A percentile compares a stretch with the other conserved stretches of the same genome.
Evolutionary conservation across 2,329 filamentous ascomycete species (phyloP).

Genomic region (Aspergillus arachidicola): DNA sequence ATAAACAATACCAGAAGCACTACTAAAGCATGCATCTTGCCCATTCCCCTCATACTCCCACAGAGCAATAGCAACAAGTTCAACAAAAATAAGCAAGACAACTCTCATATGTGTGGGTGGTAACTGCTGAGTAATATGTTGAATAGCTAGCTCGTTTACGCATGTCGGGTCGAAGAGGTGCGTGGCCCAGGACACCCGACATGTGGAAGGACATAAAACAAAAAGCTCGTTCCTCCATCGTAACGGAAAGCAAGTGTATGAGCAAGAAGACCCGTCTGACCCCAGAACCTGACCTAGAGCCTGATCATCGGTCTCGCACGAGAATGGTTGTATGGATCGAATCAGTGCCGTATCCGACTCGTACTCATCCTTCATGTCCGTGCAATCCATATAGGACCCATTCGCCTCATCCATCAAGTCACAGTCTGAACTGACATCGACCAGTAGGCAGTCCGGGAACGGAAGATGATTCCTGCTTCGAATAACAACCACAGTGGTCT

Average conservation of each 20-base stretch:
- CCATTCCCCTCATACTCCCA: background rate
- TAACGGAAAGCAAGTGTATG: constrained; percentile 9
- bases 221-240: constrained; percentile 9
- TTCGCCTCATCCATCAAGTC: constrained; percentile 22
- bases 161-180: background rate
- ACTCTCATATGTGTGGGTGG: background rate
- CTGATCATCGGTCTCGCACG: constrained; percentile 10
- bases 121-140: constrained; percentile 5
- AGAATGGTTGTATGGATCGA: constrained; percentile 13
- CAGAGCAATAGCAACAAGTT: constrained; percentile 5
- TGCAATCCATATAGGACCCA: constrained; percentile 19
- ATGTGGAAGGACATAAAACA: constrained; percentile 9
- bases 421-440: constrained; percentile 22
- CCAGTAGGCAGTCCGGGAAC: constrained; percentile 20
- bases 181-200: background rate
- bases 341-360: constrained; percentile 22
- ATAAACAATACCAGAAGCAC: background rate
- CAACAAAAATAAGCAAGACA: constrained; percentile 1
- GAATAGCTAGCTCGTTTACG: constrained; percentile 9
- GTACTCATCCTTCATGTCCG: constrained; percentile 20
- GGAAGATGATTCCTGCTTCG: constrained; percentile 22
- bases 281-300: constrained; percentile 1
- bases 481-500: constrained; percentile 25
- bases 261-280: background rate
- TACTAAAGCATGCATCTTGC: background rate